Conservation (phyloP, 139 green algal species). For the Chlorella sp. region DNA sequence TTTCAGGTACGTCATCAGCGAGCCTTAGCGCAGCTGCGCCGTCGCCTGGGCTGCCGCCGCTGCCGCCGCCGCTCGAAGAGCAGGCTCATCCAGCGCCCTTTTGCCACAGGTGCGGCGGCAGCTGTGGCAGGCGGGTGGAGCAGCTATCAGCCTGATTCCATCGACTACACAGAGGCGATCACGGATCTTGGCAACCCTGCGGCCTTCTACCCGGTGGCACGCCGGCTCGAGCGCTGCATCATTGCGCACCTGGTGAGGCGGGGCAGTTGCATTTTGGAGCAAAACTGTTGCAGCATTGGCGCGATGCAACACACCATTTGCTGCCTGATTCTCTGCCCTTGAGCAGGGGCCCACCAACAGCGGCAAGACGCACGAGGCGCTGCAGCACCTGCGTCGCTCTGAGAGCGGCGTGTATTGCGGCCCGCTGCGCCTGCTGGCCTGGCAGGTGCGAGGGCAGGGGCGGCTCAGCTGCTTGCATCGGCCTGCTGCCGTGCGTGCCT, state of each 20-base stretch:
- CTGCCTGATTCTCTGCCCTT: not conserved
- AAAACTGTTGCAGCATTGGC: no score
- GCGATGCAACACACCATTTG: not conserved
- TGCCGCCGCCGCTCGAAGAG: not conserved
- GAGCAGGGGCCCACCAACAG: constrained; percentile 84
- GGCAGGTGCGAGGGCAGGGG: constrained; percentile 61
- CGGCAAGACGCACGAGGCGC: constrained; percentile 92
- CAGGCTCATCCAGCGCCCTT: not conserved
- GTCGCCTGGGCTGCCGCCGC: not conserved
- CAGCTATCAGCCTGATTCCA: not conserved
- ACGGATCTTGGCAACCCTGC: constrained; percentile 21
- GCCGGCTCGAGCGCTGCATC: constrained; percentile 76
- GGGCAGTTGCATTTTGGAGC: not conserved
- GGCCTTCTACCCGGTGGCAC: constrained; percentile 79
- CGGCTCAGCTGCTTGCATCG: no score
- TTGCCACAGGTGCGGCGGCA: not conserved
- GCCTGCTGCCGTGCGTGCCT: not conserved
- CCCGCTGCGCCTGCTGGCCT: constrained; percentile 91
- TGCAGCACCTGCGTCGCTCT: constrained; percentile 64
- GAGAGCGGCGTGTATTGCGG: constrained; percentile 86
- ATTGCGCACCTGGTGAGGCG: constrained; percentile 75
- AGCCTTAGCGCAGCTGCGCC: not conserved
- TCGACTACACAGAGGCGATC: not conserved
- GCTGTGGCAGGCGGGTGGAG: not conserved
- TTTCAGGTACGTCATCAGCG: not conserved